A percentile compares a stretch with the other conserved stretches of the same genome.
Conservation (phyloP, 169 alveolate species). For the Besnoitia besnoiti region DNA sequence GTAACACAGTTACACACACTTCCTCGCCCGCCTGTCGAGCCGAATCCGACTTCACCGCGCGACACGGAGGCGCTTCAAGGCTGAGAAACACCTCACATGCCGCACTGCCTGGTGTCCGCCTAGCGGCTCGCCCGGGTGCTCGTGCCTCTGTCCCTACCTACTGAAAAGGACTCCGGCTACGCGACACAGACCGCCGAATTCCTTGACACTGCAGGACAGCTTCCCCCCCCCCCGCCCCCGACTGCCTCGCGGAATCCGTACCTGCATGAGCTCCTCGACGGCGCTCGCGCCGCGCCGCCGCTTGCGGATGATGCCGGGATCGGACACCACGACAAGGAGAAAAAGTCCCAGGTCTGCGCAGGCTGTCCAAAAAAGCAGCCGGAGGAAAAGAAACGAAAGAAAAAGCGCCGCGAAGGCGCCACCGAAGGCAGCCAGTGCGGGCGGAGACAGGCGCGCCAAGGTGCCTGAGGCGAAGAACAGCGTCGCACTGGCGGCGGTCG, state of each 20-base stretch:
- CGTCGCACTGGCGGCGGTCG: background rate
- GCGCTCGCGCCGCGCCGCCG: background rate
- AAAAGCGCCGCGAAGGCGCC: background rate
- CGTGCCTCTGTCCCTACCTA: no score
- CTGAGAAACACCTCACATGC: no score
- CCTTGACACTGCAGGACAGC: background rate
- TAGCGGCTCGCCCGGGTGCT: no score
- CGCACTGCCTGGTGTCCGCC: no score
- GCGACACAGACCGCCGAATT: no score
- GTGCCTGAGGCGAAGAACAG: background rate
- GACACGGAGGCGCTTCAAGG: no score
- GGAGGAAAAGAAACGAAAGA: background rate
- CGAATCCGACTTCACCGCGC: no score
- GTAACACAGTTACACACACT: no score
- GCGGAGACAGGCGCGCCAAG: background rate
- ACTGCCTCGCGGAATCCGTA: background rate
- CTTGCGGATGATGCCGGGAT: background rate
- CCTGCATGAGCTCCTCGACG: constrained; percentile 22
- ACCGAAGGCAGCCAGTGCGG: background rate
- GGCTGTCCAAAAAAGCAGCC: background rate
- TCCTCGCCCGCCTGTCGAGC: no score
- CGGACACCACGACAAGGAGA: background rate
- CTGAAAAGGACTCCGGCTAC: no score
- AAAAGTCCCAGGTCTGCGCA: background rate
- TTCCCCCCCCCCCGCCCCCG: background rate